phyloP scores from a whole-genome alignment of 2,329 filamentous ascomycete genomes.

The Neoarthrinium moseri region DNA sequence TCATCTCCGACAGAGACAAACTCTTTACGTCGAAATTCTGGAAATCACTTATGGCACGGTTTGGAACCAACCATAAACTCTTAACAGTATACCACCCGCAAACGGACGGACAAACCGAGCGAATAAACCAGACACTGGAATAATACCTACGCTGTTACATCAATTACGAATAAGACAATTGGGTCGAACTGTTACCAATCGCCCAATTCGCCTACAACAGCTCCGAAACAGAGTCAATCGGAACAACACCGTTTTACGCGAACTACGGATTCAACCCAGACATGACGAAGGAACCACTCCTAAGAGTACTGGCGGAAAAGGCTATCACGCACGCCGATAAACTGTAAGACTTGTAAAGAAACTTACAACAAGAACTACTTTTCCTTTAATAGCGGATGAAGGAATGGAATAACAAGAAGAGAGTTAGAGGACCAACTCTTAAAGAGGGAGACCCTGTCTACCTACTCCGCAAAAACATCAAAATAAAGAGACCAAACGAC shows the following conservation, averaged over 20 bases:
- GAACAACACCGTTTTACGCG: background rate
- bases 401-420: background rate
- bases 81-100: slow-evolving; percentile 1
- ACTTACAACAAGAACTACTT: background rate
- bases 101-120: slow-evolving; percentile 10
- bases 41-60: background rate
- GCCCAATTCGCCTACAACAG: slow-evolving; percentile 11
- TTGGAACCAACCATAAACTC: background rate
- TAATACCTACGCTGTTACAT: slow-evolving; percentile 11
- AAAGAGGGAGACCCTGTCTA: slow-evolving; percentile 5
- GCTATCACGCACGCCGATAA: slow-evolving; percentile 2
- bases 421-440: background rate
- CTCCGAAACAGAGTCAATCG: background rate
- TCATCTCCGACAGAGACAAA: background rate
- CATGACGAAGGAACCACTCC: background rate
- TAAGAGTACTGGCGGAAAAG: background rate
- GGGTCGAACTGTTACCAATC: slow-evolving; percentile 8
- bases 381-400: background rate
- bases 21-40: background rate
- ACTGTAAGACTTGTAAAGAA: background rate
- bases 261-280: background rate
- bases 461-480: slow-evolving; percentile 3
- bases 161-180: slow-evolving; percentile 13
- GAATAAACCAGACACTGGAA: slow-evolving; percentile 7
- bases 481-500: slow-evolving; percentile 3